A percentile compares a stretch with the other conserved stretches of the same genome.
Evolutionary conservation across 148 eudicot species (phyloP).

Genomic region (Vaccinium macrocarpon): DNA sequence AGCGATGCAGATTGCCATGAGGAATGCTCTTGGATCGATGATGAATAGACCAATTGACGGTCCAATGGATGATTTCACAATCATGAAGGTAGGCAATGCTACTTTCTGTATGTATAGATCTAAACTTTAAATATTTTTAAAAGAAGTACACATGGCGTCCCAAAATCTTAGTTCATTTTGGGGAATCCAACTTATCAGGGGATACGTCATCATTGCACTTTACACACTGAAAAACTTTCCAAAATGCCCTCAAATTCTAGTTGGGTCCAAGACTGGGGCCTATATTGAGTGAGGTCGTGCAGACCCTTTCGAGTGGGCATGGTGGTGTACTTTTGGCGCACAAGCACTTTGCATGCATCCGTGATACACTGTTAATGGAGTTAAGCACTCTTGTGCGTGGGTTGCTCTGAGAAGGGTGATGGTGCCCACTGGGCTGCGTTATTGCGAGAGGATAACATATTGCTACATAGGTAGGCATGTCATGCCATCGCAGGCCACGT

Average conservation of each 20-base stretch:
- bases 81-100: slow-evolving; percentile 67
- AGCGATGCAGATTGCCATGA: slow-evolving; percentile 86
- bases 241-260: not conserved
- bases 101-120: not conserved
- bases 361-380: not conserved
- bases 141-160: not conserved
- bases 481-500: not conserved
- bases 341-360: not conserved
- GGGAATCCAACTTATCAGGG: not conserved
- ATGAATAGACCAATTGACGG: slow-evolving; percentile 60
- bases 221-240: not conserved
- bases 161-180: not conserved
- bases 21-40: slow-evolving; percentile 80
- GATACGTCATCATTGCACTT: not conserved
- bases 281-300: not conserved
- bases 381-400: not conserved
- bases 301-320: not conserved
- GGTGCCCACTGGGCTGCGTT: not conserved
- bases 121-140: not conserved
- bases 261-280: not conserved
- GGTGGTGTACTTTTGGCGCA: not conserved
- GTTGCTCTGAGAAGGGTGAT: not conserved
- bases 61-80: slow-evolving; percentile 83
- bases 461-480: not conserved
- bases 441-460: not conserved